A percentile compares a stretch with the other conserved stretches of the same genome.
Evolutionary conservation across 805 yeast species (phyloP).

Genomic region (Debaryomyces maramus): DNA sequence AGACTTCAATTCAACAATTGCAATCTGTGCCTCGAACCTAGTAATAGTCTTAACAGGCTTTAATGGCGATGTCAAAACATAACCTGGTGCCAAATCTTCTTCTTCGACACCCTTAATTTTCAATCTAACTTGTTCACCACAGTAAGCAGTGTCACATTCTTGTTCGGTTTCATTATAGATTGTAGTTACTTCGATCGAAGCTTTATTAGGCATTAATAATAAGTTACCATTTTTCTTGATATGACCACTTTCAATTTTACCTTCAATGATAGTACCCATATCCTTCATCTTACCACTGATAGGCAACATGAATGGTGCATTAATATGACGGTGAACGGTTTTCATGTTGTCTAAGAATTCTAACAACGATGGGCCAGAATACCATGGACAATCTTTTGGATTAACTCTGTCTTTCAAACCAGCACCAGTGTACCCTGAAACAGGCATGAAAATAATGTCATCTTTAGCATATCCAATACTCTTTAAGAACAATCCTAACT

Average conservation of each 20-base stretch:
- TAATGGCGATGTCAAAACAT: conserved; percentile 81
- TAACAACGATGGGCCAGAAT: conserved; percentile 85
- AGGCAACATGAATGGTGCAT: conserved; percentile 97
- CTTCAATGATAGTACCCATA: conserved; percentile 96
- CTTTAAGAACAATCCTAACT: conserved; percentile 73
- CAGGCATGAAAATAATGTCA: conserved; percentile 92
- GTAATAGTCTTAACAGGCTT: conserved; percentile 91
- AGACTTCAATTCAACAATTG: conserved; percentile 93
- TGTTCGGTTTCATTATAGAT: conserved; percentile 94
- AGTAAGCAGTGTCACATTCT: conserved; percentile 84
- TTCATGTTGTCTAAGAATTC: conserved; percentile 86
- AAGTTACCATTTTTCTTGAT: conserved; percentile 75
- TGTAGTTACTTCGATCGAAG: conserved; percentile 77
- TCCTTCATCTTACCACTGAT: conserved; percentile 93
- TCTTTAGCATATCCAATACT: conserved; percentile 89
- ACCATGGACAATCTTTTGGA: conserved; percentile 82
- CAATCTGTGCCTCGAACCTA: conserved; percentile 91
- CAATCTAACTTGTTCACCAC: conserved; percentile 97
- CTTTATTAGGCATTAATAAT: conserved; percentile 90
- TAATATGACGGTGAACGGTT: conserved; percentile 79
- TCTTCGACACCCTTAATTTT: conserved; percentile 95
- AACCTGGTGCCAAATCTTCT: conserved; percentile 91
- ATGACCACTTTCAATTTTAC: conserved; percentile 96
- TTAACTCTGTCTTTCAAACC: conserved; percentile 87
- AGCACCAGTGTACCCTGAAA: conserved; percentile 96